Conservation (phyloP, 2,329 filamentous ascomycete species). For the Phialophora chinensis region DNA sequence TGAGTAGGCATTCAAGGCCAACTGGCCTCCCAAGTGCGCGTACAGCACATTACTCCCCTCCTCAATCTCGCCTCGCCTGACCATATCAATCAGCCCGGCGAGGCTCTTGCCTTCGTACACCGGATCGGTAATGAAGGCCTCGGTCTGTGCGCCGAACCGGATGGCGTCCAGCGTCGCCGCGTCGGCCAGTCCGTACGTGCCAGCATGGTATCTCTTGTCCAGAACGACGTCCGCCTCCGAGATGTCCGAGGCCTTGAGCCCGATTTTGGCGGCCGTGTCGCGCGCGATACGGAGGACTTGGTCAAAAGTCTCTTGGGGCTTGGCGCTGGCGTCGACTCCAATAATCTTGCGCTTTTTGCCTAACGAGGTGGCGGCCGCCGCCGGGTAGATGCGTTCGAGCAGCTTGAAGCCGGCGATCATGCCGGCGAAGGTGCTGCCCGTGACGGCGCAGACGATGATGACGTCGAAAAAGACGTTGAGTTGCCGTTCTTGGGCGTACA, state of each 20-base stretch:
- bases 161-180: slow-evolving; percentile 71
- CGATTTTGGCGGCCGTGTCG: slow-evolving; percentile 68
- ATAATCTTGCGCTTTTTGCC: slow-evolving; percentile 61
- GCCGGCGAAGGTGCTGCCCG: slow-evolving; percentile 72
- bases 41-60: slow-evolving; percentile 70
- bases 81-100: slow-evolving; percentile 73
- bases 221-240: slow-evolving; percentile 67
- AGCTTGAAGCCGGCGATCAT: slow-evolving; percentile 76
- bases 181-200: slow-evolving; percentile 71
- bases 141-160: slow-evolving; percentile 69
- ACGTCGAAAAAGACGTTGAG: slow-evolving; percentile 70
- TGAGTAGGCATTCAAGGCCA: slow-evolving; percentile 72
- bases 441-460: slow-evolving; percentile 72
- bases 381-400: slow-evolving; percentile 55
- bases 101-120: slow-evolving; percentile 79
- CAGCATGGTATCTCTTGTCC: slow-evolving; percentile 70
- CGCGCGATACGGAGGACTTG: slow-evolving; percentile 72
- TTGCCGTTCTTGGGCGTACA: slow-evolving; percentile 66
- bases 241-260: slow-evolving; percentile 64
- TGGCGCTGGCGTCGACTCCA: slow-evolving; percentile 70
- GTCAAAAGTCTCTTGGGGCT: slow-evolving; percentile 64
- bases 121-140: slow-evolving; percentile 76
- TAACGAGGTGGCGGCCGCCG: background rate
- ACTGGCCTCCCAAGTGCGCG: slow-evolving; percentile 72
- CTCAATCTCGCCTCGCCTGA: slow-evolving; percentile 66